Evolutionary conservation across 768 basidiomycete genomes (phyloP).

Genomic region (Rubroboletus satanas): DNA sequence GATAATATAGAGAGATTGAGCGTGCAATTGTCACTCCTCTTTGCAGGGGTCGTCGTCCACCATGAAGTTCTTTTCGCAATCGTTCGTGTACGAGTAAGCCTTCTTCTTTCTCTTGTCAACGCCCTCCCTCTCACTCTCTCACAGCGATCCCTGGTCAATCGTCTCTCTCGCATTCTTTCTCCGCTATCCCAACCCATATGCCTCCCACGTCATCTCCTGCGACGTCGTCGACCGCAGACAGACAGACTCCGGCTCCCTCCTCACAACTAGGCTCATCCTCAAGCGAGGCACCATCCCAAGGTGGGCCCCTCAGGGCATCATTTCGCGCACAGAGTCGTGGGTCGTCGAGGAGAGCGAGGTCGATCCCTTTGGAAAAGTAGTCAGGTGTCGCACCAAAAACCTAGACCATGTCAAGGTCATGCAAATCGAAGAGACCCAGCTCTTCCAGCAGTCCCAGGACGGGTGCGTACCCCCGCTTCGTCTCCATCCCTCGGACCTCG

Average conservation of each 20-base stretch:
- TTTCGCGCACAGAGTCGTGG: constrained; percentile 88
- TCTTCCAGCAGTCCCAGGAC: constrained; percentile 62
- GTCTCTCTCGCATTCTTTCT: constrained; percentile 92
- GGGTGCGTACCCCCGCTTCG: constrained; percentile 50
- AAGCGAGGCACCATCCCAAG: constrained; percentile 88
- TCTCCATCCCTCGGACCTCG: neutral
- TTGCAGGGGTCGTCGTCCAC: constrained; percentile 39
- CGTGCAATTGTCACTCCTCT: neutral
- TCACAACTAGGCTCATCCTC: constrained; percentile 87
- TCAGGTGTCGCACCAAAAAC: constrained; percentile 81
- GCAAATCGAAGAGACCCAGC: constrained; percentile 83
- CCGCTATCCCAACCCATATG: constrained; percentile 94
- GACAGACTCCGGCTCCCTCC: constrained; percentile 67
- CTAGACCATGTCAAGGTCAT: constrained; percentile 93
- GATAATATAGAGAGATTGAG: neutral
- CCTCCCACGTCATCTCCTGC: constrained; percentile 89
- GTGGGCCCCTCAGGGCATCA: constrained; percentile 85
- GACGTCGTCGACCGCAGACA: constrained; percentile 87
- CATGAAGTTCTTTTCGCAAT: constrained; percentile 55
- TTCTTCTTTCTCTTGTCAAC: accelerated
- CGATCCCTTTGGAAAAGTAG: constrained; percentile 72
- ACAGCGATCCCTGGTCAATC: constrained; percentile 89
- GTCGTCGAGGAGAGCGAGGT: constrained; percentile 94
- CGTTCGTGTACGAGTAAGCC: constrained; percentile 55
- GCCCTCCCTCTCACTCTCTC: neutral